These are phyloP conservation scores for Leccinum barrowsii DNA, from an alignment of 768 basidiomycete species.

Conservation along the genomic window DNA sequence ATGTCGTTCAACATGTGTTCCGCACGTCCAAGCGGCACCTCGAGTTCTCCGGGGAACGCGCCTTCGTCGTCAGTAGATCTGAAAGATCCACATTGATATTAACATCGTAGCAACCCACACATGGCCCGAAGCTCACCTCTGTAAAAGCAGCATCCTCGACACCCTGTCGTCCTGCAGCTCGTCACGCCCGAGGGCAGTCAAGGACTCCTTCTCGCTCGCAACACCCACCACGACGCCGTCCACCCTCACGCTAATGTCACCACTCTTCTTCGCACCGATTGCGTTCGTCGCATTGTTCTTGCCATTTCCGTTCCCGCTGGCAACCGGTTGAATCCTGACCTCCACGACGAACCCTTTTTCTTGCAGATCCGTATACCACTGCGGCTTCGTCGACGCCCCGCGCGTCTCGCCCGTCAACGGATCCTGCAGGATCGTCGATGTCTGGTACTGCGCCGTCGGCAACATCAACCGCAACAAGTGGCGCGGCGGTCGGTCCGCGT, in stretches of 20 bases:
- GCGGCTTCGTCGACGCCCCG: slow-evolving; percentile 57
- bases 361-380: slow-evolving; percentile 68
- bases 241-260: slow-evolving; percentile 23
- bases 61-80: slow-evolving; percentile 58
- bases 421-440: slow-evolving; percentile 69
- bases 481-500: slow-evolving; percentile 49
- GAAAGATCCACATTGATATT: not conserved
- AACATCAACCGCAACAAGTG: slow-evolving; percentile 76
- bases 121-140: slow-evolving; percentile 44
- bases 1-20: slow-evolving; percentile 51
- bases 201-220: slow-evolving; percentile 70
- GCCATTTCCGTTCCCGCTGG: not conserved
- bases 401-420: slow-evolving; percentile 73
- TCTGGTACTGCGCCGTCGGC: slow-evolving; percentile 80
- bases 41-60: slow-evolving; percentile 57
- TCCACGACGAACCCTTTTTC: slow-evolving; percentile 59
- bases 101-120: not conserved
- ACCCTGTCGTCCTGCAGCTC: slow-evolving; percentile 73
- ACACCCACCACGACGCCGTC: slow-evolving; percentile 43
- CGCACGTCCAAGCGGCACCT: slow-evolving; percentile 56
- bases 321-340: slow-evolving; percentile 51
- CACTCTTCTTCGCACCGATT: slow-evolving; percentile 9
- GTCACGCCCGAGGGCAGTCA: slow-evolving; percentile 68
- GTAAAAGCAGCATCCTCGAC: slow-evolving; percentile 61
- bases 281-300: slow-evolving; percentile 2